These are phyloP conservation scores for Solanum dulcamara DNA, from an alignment of 257 asterid genomes.

Conservation along the genomic window DNA sequence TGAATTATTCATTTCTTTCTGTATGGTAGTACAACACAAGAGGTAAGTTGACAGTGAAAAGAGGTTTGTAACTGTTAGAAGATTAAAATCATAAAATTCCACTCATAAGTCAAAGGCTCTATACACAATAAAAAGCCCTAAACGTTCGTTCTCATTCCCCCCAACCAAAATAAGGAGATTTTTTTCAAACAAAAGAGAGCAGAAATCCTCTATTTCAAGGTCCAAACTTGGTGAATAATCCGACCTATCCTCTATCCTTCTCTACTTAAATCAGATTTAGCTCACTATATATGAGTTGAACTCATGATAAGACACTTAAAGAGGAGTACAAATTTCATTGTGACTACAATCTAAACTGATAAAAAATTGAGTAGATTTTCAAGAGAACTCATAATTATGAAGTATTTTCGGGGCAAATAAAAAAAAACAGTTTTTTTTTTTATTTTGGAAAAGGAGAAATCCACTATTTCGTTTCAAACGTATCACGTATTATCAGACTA, in stretches of 20 bases:
- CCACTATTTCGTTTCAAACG: background rate
- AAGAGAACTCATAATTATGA: background rate
- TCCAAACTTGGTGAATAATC: background rate
- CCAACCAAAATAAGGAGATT: background rate
- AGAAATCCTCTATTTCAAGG: background rate
- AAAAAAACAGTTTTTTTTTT: background rate
- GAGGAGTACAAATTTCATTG: background rate
- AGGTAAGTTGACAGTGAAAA: no score
- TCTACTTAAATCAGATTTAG: background rate
- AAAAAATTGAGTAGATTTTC: background rate
- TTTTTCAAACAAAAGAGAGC: background rate
- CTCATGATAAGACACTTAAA: background rate
- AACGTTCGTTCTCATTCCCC: background rate
- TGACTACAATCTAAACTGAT: background rate
- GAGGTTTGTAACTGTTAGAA: no score
- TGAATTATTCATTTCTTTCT: no score
- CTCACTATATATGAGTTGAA: background rate
- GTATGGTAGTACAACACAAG: no score
- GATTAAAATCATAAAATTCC: background rate
- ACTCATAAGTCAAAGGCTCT: background rate
- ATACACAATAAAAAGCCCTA: background rate
- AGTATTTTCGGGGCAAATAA: background rate
- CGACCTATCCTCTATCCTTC: background rate
- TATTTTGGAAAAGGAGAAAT: background rate
- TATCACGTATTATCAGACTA: background rate